These are phyloP conservation scores for Globisporangium parvum DNA, from an alignment of 352 stramenopile genomes.

Conservation along the genomic window DNA sequence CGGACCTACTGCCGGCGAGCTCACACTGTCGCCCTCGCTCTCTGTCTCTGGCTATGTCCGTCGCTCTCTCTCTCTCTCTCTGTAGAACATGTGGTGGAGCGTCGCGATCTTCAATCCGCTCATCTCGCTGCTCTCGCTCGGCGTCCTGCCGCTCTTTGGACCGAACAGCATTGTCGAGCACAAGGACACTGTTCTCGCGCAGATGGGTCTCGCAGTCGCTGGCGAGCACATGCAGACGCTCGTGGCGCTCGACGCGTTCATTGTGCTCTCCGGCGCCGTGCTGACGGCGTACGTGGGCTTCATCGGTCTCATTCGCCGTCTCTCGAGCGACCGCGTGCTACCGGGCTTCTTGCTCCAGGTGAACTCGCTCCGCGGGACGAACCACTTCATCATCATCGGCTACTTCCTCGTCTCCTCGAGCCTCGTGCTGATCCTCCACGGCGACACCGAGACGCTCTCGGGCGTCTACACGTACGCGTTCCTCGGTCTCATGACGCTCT, in stretches of 20 bases:
- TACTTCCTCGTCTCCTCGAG: slow-evolving; percentile 89
- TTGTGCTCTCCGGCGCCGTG: slow-evolving; percentile 91
- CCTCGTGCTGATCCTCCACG: slow-evolving; percentile 86
- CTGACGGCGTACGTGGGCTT: slow-evolving; percentile 93
- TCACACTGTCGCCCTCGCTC: slow-evolving; percentile 2
- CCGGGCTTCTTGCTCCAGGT: slow-evolving; percentile 72
- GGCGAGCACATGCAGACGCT: slow-evolving; percentile 68
- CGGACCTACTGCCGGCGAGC: no score
- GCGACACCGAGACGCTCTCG: slow-evolving; percentile 88
- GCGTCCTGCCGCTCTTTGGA: slow-evolving; percentile 80
- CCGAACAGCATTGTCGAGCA: slow-evolving; percentile 68
- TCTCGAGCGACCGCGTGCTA: slow-evolving; percentile 88
- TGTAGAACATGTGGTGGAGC: slow-evolving; percentile 91
- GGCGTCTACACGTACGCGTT: slow-evolving; percentile 96
- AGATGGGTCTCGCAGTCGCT: slow-evolving; percentile 84
- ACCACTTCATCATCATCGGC: slow-evolving; percentile 90
- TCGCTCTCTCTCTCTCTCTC: not conserved
- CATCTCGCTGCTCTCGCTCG: slow-evolving; percentile 88
- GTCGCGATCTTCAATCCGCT: slow-evolving; percentile 93
- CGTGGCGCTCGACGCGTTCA: slow-evolving; percentile 90
- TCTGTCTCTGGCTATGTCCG: no score
- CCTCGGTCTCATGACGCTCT: slow-evolving; percentile 92
- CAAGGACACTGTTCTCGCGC: slow-evolving; percentile 88
- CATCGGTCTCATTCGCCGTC: slow-evolving; percentile 86
- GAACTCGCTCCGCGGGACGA: slow-evolving; percentile 83